Conservation (phyloP, 495 filamentous ascomycete genomes). For the Penicillium salamii region DNA sequence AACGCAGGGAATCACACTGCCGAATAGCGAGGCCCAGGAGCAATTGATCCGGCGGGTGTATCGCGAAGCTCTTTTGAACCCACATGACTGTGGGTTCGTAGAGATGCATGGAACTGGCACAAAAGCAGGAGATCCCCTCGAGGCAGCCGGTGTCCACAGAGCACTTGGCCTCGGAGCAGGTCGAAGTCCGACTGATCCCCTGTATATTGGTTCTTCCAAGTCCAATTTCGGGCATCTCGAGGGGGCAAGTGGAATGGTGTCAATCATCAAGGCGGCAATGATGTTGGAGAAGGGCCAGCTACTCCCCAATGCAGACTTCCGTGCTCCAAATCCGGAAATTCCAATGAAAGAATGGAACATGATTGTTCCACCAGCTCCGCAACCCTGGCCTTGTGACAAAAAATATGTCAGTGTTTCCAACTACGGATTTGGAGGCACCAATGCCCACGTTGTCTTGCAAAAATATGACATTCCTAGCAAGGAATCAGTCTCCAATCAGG, state of each 20-base stretch:
- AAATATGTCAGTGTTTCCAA: too few relatives aligned
- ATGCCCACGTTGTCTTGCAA: too few relatives aligned
- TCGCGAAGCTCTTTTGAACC: conserved; percentile 7
- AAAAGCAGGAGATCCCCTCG: conserved; percentile 48
- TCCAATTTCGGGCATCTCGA: conserved; percentile 43
- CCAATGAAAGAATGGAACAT: too few relatives aligned
- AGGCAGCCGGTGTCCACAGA: conserved; percentile 38
- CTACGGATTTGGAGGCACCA: too few relatives aligned
- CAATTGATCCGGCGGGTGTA: conserved; percentile 25
- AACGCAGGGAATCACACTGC: conserved; percentile 34
- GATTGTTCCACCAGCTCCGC: too few relatives aligned
- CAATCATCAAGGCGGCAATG: conserved; percentile 56
- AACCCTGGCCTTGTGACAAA: too few relatives aligned
- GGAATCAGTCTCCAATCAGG: too few relatives aligned
- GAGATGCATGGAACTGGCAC: conserved; percentile 54
- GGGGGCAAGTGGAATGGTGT: conserved; percentile 54
- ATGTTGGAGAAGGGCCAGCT: conserved; percentile 52
- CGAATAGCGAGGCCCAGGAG: conserved; percentile 27
- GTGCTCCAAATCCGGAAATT: conserved; percentile 26
- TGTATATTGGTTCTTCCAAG: conserved; percentile 33
- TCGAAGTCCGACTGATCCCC: conserved; percentile 26
- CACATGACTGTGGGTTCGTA: conserved; percentile 24
- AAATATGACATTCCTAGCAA: too few relatives aligned
- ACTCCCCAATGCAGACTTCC: conserved; percentile 35
- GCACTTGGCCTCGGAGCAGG: conserved; percentile 38